Conservation (phyloP, 176 grass and related monocot species). For the Pharus latifolius region DNA sequence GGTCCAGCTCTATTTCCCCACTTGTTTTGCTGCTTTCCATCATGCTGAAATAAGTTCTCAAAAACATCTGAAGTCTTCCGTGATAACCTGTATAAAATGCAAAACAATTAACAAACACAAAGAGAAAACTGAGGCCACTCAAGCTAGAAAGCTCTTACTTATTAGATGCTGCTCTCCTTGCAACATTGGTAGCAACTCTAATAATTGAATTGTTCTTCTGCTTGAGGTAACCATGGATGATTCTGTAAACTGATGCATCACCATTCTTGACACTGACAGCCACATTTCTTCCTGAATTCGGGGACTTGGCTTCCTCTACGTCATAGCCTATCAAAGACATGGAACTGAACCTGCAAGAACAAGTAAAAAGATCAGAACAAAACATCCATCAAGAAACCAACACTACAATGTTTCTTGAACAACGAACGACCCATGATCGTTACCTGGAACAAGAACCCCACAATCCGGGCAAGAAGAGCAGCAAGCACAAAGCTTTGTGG, state of each 20-base stretch:
- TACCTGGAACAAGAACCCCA: slow-evolving; percentile 10
- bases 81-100: slow-evolving; percentile 24
- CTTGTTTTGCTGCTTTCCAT: slow-evolving; percentile 33
- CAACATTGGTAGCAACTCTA: slow-evolving; percentile 37
- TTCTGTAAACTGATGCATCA: slow-evolving; percentile 49
- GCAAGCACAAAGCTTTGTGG: background rate
- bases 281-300: slow-evolving; percentile 39
- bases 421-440: background rate
- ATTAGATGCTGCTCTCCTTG: slow-evolving; percentile 40
- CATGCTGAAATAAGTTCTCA: slow-evolving; percentile 44
- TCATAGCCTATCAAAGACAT: slow-evolving; percentile 49
- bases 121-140: background rate
- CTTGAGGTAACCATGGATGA: slow-evolving; percentile 64
- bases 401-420: too few species aligned
- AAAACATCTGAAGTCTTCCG: slow-evolving; percentile 52
- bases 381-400: background rate
- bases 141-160: slow-evolving; percentile 17
- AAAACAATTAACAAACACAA: background rate
- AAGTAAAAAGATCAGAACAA: background rate
- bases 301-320: slow-evolving; percentile 56
- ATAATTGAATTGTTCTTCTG: slow-evolving; percentile 71
- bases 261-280: slow-evolving; percentile 39
- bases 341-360: slow-evolving; percentile 20
- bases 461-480: background rate
- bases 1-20: slow-evolving; percentile 35